phyloP scores from a whole-genome alignment of 176 grass and related monocot genomes.

The Tillandsia leiboldiana region DNA sequence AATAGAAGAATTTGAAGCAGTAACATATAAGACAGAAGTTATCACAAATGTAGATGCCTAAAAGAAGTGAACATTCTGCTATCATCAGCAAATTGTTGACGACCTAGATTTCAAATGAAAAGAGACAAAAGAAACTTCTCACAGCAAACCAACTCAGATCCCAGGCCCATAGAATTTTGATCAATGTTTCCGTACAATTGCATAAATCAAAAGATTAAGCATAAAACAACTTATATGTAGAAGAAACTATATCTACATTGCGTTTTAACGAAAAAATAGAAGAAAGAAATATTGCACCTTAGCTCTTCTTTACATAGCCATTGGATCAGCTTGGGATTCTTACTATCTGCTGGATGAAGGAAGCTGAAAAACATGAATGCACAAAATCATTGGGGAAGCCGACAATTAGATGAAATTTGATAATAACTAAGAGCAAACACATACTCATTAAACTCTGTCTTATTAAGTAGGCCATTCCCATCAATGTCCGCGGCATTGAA shows the following conservation, averaged over 20 bases:
- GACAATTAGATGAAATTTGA: neutral
- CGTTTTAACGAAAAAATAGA: neutral
- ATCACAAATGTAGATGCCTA: neutral
- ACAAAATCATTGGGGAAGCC: conserved; percentile 5
- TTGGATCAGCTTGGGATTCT: conserved; percentile 54
- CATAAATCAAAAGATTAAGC: no score
- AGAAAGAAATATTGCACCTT: conserved; percentile 33
- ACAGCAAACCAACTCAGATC: neutral
- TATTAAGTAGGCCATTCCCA: conserved; percentile 59
- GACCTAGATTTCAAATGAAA: neutral
- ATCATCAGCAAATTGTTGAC: neutral
- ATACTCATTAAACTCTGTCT: conserved; percentile 71
- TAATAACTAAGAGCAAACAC: conserved; percentile 11
- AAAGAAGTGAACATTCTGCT: neutral
- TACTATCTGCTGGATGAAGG: conserved; percentile 65
- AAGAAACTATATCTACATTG: neutral
- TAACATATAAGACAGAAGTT: no score
- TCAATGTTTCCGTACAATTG: no score
- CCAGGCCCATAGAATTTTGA: no score
- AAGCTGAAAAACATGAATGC: conserved; percentile 34
- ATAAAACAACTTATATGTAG: no score
- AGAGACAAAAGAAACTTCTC: neutral
- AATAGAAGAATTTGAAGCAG: no score
- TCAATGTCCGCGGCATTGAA: conserved; percentile 76
- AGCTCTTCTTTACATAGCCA: conserved; percentile 76